These are phyloP conservation scores for Hansenula lynferdii DNA, from an alignment of 1,139 yeast species.

Conservation along the genomic window DNA sequence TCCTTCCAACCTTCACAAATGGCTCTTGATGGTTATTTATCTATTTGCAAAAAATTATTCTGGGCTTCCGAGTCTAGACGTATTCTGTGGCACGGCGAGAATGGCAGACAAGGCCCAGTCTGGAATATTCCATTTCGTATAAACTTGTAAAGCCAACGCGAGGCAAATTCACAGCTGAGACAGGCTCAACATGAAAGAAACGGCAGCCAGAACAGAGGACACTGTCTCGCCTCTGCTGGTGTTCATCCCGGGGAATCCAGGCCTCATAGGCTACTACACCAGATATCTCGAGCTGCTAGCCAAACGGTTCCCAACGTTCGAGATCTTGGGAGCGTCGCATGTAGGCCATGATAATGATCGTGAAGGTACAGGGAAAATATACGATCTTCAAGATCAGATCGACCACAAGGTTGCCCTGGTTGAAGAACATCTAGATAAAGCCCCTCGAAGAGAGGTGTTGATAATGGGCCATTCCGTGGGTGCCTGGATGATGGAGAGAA, in stretches of 20 bases:
- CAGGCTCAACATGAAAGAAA: too few species aligned
- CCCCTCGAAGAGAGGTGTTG: constrained; percentile 30
- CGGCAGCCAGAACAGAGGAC: too few species aligned
- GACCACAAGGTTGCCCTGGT: constrained; percentile 43
- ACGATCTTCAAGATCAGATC: constrained; percentile 46
- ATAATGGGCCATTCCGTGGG: constrained; percentile 64
- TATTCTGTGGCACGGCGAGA: too few species aligned
- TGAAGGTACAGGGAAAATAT: constrained; percentile 22
- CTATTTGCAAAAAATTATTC: too few species aligned
- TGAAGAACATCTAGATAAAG: constrained; percentile 21
- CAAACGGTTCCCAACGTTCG: constrained; percentile 35
- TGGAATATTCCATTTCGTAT: too few species aligned
- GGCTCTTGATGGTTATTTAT: too few species aligned
- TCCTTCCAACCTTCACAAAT: too few species aligned
- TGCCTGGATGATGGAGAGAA: constrained; percentile 49
- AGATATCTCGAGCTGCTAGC: constrained; percentile 44
- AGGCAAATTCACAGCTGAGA: too few species aligned
- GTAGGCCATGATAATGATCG: constrained; percentile 22
- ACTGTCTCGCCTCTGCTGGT: constrained; percentile 38
- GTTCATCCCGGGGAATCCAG: constrained; percentile 71
- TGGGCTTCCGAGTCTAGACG: constrained; percentile 1
- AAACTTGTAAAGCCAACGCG: too few species aligned
- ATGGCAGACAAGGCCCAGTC: constrained; percentile 1
- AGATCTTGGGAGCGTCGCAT: constrained; percentile 51
- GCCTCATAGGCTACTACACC: constrained; percentile 52